Evolutionary conservation across 805 yeast genomes (phyloP).

Genomic region (Ogataea wickerhamii): DNA sequence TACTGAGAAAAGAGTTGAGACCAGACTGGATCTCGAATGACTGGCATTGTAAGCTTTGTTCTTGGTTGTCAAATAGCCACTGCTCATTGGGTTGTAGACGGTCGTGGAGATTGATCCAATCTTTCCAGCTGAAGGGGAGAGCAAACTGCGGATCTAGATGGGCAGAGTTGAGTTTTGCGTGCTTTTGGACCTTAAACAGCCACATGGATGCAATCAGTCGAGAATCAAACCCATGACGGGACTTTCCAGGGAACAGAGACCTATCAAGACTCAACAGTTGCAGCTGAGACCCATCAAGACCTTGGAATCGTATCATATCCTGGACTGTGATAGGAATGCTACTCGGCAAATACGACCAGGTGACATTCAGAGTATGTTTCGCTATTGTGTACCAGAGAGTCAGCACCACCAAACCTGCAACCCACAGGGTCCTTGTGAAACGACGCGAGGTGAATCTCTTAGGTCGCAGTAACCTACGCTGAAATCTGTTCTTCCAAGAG

Average conservation of each 20-base stretch:
- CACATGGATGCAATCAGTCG: constrained; percentile 19
- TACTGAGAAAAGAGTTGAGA: constrained; percentile 2
- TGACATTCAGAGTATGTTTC: background rate
- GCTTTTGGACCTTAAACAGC: constrained; percentile 13
- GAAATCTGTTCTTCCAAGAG: background rate
- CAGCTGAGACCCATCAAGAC: constrained; percentile 3
- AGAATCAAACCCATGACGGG: constrained; percentile 15
- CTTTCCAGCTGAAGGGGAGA: constrained; percentile 30
- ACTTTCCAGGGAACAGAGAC: constrained; percentile 7
- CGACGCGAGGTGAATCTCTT: background rate
- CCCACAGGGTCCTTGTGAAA: background rate
- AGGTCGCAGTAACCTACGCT: background rate
- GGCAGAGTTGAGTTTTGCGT: constrained; percentile 6
- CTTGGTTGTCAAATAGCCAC: constrained; percentile 12
- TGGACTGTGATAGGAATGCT: background rate
- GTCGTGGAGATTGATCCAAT: constrained; percentile 28
- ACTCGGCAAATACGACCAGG: constrained; percentile 4
- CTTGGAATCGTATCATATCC: constrained; percentile 5
- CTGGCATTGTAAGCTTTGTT: constrained; percentile 12
- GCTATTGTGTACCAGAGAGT: background rate
- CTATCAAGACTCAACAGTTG: constrained; percentile 5
- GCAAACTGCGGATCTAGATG: constrained; percentile 11
- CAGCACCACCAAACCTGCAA: background rate
- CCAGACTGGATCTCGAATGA: constrained; percentile 21
- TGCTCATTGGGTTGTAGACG: constrained; percentile 20